Evolutionary conservation across 2,329 filamentous ascomycete genomes (phyloP).

Genomic region (Fusarium udum): DNA sequence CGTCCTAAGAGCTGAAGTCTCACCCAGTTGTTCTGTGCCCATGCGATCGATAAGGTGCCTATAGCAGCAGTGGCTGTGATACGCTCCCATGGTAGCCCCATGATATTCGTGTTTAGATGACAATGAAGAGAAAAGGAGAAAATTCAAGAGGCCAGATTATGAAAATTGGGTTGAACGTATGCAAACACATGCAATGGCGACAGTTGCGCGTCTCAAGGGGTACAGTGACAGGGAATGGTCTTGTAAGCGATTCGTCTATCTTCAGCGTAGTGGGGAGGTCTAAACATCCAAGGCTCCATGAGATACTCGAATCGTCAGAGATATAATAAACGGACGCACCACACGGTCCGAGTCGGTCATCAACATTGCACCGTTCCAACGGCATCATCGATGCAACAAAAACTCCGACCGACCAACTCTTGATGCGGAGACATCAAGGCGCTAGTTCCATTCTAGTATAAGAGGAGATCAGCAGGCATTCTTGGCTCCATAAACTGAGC

Average conservation of each 20-base stretch:
- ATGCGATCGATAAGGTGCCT: constrained; percentile 34
- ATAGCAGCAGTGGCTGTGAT: constrained; percentile 41
- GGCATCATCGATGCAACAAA: constrained; percentile 24
- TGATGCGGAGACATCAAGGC: background rate
- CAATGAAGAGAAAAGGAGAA: background rate
- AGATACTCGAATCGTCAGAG: constrained; percentile 32
- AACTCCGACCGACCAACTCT: constrained; percentile 21
- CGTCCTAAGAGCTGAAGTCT: constrained; percentile 43
- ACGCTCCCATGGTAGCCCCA: constrained; percentile 38
- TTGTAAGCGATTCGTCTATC: constrained; percentile 39
- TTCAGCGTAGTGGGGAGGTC: constrained; percentile 27
- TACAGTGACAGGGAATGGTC: constrained; percentile 29
- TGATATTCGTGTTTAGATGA: constrained; percentile 5
- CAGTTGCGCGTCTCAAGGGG: constrained; percentile 31
- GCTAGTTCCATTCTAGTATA: constrained; percentile 29
- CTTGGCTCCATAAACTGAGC: background rate
- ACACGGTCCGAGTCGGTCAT: constrained; percentile 25
- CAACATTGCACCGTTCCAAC: constrained; percentile 36
- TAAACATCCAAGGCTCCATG: background rate
- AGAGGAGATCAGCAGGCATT: background rate
- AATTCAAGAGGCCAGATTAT: background rate
- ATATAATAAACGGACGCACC: constrained; percentile 16
- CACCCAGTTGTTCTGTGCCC: constrained; percentile 42
- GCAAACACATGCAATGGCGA: constrained; percentile 1
- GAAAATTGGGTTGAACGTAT: constrained; percentile 13